These are phyloP conservation scores for Phaeodactylum tricornutum DNA, from an alignment of 108 stramenopile species.

Conservation along the genomic window DNA sequence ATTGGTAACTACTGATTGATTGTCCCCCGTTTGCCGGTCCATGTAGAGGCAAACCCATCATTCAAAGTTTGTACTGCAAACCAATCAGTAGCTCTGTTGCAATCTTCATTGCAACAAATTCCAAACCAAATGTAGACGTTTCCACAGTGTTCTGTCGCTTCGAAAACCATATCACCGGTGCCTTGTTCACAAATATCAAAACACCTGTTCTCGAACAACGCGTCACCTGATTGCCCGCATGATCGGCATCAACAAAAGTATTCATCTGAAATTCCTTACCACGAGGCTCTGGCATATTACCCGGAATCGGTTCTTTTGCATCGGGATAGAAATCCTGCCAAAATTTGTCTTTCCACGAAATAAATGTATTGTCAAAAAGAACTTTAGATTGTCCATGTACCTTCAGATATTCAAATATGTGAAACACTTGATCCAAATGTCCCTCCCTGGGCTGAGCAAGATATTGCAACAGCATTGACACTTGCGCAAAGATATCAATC, in stretches of 20 bases:
- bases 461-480: conserved; percentile 31
- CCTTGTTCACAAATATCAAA: conserved; percentile 23
- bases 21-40: conserved; percentile 22
- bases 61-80: conserved; percentile 21
- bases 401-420: conserved; percentile 33
- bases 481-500: conserved; percentile 27
- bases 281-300: conserved; percentile 15
- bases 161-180: conserved; percentile 15
- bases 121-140: conserved; percentile 23
- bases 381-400: conserved; percentile 16
- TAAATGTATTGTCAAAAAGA: conserved; percentile 40
- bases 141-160: conserved; percentile 38
- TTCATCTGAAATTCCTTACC: conserved; percentile 15
- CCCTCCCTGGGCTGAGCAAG: conserved; percentile 32
- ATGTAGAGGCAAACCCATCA: conserved; percentile 19
- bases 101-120: conserved; percentile 26
- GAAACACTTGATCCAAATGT: conserved; percentile 28
- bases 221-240: conserved; percentile 25
- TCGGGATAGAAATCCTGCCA: conserved; percentile 6
- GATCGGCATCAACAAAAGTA: conserved; percentile 26
- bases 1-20: conserved; percentile 24
- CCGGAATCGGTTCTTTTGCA: conserved; percentile 5
- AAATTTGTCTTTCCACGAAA: conserved; percentile 1
- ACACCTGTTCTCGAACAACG: conserved; percentile 25
- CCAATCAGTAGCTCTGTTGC: conserved; percentile 13